Conservation (phyloP, 2,329 filamentous ascomycete species). For the Triangularia verruculosa region DNA sequence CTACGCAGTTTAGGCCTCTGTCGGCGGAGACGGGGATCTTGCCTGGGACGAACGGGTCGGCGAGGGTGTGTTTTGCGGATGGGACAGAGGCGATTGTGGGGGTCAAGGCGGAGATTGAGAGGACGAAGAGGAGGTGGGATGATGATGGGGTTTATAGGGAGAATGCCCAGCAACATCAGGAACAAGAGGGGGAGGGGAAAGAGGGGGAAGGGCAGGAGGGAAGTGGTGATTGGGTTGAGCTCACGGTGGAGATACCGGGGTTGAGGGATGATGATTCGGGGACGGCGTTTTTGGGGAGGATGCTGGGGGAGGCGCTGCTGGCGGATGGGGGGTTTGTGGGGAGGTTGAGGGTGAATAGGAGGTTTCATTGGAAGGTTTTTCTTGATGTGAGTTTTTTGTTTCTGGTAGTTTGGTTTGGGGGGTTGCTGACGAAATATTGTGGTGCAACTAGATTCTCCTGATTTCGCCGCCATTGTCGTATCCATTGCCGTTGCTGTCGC, state of each 20-base stretch:
- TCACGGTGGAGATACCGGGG: constrained; percentile 88
- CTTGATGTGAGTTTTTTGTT: constrained; percentile 83
- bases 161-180: constrained; percentile 31
- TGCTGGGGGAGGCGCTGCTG: constrained; percentile 84
- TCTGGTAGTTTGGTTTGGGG: too few species aligned
- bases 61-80: constrained; percentile 89
- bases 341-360: constrained; percentile 78
- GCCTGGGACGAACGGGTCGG: constrained; percentile 85
- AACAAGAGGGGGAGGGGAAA: constrained; percentile 18
- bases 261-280: constrained; percentile 85
- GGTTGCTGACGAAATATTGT: too few species aligned
- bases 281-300: constrained; percentile 81
- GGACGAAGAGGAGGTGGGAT: constrained; percentile 45
- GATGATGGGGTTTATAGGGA: constrained; percentile 28
- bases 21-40: constrained; percentile 88
- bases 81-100: constrained; percentile 95
- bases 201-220: constrained; percentile 43
- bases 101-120: constrained; percentile 91
- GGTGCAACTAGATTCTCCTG: constrained; percentile 87
- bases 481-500: constrained; percentile 84
- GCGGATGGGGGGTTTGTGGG: constrained; percentile 66
- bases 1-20: constrained; percentile 86
- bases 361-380: constrained; percentile 96
- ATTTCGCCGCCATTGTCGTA: constrained; percentile 93
- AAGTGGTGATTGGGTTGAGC: constrained; percentile 75